phyloP scores from a whole-genome alignment of 768 basidiomycete species.

The Kwoniella dejecticola region DNA sequence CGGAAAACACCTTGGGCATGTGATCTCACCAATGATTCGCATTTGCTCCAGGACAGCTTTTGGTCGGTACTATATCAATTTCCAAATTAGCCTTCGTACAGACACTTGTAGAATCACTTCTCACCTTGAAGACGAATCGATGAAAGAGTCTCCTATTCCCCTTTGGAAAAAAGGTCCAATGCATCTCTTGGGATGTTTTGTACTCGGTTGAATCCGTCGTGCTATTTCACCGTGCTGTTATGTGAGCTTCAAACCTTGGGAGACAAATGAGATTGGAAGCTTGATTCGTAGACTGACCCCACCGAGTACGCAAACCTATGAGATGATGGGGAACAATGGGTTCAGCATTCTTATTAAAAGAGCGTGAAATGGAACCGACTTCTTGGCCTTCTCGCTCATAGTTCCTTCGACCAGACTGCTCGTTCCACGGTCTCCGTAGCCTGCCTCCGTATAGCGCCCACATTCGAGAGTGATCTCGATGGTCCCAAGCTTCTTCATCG shows the following conservation, averaged over 20 bases:
- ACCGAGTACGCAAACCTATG: not conserved
- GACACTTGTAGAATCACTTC: no score
- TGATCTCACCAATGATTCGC: conserved; percentile 1
- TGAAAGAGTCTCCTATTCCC: not conserved
- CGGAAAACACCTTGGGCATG: not conserved
- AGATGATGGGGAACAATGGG: not conserved
- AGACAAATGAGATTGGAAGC: no score
- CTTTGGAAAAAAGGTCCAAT: not conserved
- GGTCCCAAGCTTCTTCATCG: not conserved
- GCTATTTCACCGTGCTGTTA: no score
- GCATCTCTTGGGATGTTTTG: not conserved
- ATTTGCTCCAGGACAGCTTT: not conserved
- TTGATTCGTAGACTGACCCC: not conserved
- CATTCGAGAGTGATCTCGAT: not conserved
- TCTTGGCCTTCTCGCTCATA: not conserved
- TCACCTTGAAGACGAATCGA: conserved; percentile 2
- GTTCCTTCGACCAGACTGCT: not conserved
- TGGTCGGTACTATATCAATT: not conserved
- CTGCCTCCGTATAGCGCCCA: not conserved
- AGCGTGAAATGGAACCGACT: not conserved
- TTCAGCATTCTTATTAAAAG: no score
- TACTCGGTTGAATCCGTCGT: not conserved
- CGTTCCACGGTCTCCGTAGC: no score
- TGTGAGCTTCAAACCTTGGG: no score
- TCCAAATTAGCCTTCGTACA: no score